Evolutionary conservation across 345 rosid species (phyloP).

Genomic region (Salix viminalis): DNA sequence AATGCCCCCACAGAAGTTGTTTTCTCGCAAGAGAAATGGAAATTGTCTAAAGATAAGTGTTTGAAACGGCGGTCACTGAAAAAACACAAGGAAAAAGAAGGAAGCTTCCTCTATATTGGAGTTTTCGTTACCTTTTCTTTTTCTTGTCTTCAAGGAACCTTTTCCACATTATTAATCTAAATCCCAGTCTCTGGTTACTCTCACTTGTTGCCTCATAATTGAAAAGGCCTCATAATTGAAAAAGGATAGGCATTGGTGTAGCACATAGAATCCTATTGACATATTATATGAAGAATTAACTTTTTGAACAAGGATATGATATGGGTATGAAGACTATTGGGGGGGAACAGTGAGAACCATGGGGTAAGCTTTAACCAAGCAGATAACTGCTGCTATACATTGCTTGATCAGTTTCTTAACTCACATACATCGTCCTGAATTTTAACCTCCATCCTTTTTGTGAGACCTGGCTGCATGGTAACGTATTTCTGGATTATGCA

Average conservation of each 20-base stretch:
- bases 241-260: not conserved
- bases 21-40: not conserved
- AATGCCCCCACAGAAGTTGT: not conserved
- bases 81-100: not conserved
- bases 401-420: not conserved
- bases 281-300: not conserved
- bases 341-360: no score
- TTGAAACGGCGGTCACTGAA: not conserved
- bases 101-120: not conserved
- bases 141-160: not conserved
- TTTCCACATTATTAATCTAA: not conserved
- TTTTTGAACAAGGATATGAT: not conserved
- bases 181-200: not conserved
- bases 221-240: not conserved
- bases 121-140: not conserved
- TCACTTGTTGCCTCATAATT: not conserved
- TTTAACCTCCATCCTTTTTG: not conserved
- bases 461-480: not conserved
- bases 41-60: not conserved
- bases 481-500: slow-evolving; percentile 5
- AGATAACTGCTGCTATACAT: not conserved
- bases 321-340: no score
- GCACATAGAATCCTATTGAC: not conserved
- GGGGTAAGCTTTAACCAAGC: no score
- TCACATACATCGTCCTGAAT: not conserved